Evolutionary conservation across 2,329 filamentous ascomycete genomes (phyloP), one percentile per base, ranked within the genome.

Genomic region (Tolypocladium sp.): DNA sequence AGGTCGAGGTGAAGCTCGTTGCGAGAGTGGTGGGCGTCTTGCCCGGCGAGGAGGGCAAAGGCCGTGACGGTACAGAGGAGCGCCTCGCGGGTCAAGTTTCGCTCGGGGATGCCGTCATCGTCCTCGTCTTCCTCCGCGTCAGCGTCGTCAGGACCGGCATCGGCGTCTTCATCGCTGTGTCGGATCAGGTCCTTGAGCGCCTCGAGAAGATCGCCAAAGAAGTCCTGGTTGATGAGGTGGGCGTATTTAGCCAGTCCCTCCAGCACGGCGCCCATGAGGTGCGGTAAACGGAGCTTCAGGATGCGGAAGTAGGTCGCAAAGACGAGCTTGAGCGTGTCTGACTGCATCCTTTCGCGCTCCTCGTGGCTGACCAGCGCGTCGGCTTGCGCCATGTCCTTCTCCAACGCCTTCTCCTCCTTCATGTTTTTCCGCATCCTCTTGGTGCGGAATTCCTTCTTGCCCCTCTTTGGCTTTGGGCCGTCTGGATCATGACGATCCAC

Each of bases 151-250:
- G 76, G 71, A 4, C 77, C 79, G 1, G 72, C 76, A 13, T 79
- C 76, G 4, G 79, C 79, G 20, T 81, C 77, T 0, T 81, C 79
- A 67, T 88, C 83, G 57, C 89, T 88, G 65, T 92, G 85, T 4
- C 85, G 84, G 67, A 97, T 93, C 52, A 99, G 83, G 63, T 99
- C 94, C 73, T 96, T 95, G 44, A 99, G 80, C 0, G 92, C 93
- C 74, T 97, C 94, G 13, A 99, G 83, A 37, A 99, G 81, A 70
- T 99, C 94, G 35, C 93, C 94, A 68, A 99, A 99, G 79, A 99
- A 97, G 71, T 99, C 91, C 70, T 99, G 92, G 76, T 99, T 99
- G 80, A 99, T 99, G 61, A 99, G 82, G 71, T 97, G 94, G 4
- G 92, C 88, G 70, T 96, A 99, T 70, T 92, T 92, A 56, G 93